Base-by-base conservation (phyloP, 371 early-diverging fungal genomes). In the Rhizopus delemar region DNA sequence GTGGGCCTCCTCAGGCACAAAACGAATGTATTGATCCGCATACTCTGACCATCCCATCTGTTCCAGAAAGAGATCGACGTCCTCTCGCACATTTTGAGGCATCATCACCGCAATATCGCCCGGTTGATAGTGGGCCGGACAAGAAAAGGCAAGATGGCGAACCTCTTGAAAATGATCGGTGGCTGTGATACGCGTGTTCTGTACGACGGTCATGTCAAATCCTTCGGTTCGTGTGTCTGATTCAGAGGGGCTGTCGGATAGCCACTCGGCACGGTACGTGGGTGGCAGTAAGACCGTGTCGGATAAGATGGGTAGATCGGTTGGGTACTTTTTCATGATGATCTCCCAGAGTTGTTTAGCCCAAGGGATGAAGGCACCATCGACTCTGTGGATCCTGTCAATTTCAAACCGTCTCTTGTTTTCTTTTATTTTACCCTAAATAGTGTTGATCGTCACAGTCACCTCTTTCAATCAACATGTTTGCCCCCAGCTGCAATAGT, bases 361-460 rank as follows among this genome's bases (percentile, higher is more conserved):
- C 96, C 95, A 97, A 15, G 94, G 94, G 52, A 90, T 88, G 36
- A 95, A 74, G 31, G 86, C 88, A 16, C 94, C 95, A 62, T 96
- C 95, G 15, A 91, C 45, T 6, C 92, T 90, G 56, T 51, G 5
- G 13, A 53, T 31, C 31, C 12, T 16, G 16, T 46, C 22, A 45
- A 13, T n/a, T 49, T 22, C 22, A 43, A 32, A 28, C 34, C 7
- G 1, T 28, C 43, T 33, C 2, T 32, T 12, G 2, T 15, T 32
- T 3, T n/a, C 41, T 48, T 16, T 46, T 8, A 45, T 31, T 56
- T 74, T 78, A 86, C 84, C 99, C 99, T 53, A 94, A 73, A 65
- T 90, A 91, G 71, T 99, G 98, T 73, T 98, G 98, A 70, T 96
- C 97, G 70, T 99, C 98, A 39, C 97, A 97, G 63, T 93, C 92